Conservation (phyloP, 768 basidiomycete genomes). For the Crassisporium funariophilum region DNA sequence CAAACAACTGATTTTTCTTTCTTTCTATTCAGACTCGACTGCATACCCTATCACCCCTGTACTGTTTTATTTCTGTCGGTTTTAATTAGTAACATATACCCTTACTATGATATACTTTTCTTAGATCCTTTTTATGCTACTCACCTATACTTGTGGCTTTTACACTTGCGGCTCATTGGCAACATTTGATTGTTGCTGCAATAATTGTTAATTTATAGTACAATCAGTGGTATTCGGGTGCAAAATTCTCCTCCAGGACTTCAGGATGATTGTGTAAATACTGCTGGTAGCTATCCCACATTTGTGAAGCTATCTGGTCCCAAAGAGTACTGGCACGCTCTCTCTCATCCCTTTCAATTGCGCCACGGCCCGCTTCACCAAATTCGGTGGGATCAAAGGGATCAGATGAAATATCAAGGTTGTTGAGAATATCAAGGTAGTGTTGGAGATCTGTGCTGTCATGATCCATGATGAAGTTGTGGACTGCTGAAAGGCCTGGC, state of each 20-base stretch:
- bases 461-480: slow-evolving; percentile 23
- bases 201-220: too few species aligned
- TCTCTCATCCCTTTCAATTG: slow-evolving; percentile 9
- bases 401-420: not conserved
- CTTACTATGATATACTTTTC: too few species aligned
- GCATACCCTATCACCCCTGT: too few species aligned
- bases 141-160: too few species aligned
- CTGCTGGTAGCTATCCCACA: slow-evolving; percentile 20
- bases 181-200: too few species aligned
- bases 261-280: slow-evolving; percentile 11
- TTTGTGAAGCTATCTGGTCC: slow-evolving; percentile 14
- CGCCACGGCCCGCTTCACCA: slow-evolving; percentile 8
- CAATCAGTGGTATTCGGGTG: too few species aligned
- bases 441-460: slow-evolving; percentile 15
- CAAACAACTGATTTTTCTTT: too few species aligned
- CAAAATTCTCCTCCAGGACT: slow-evolving; percentile 4
- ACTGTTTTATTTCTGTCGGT: too few species aligned
- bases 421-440: slow-evolving; percentile 5
- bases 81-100: too few species aligned
- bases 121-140: too few species aligned
- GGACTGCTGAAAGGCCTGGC: slow-evolving; percentile 20
- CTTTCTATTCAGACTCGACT: too few species aligned
- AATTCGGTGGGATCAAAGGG: not conserved
- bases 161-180: too few species aligned
- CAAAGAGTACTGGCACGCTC: slow-evolving; percentile 5